phyloP scores from a whole-genome alignment of 208 protist species.

The Wallacemonas sp. region DNA sequence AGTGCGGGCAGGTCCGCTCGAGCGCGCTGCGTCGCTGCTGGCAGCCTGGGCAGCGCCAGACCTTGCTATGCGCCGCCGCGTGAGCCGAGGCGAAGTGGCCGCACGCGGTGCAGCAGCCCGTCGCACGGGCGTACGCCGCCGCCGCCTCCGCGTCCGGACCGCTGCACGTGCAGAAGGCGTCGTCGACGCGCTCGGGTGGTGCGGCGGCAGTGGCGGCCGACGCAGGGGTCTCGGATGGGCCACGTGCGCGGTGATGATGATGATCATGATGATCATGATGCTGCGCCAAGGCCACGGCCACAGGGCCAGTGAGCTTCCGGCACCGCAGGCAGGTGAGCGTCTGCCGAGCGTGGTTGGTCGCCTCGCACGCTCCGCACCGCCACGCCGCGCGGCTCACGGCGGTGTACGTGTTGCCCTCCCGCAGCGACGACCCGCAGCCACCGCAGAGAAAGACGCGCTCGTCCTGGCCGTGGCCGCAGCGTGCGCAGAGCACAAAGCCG shows the following conservation, averaged over 20 bases:
- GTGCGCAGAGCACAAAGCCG: slow-evolving; percentile 62
- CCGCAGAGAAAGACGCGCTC: slow-evolving; percentile 67
- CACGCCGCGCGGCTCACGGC: slow-evolving; percentile 68
- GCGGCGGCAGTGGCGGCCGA: too few relatives aligned
- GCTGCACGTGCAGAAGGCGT: slow-evolving; percentile 1
- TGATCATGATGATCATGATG: too few relatives aligned
- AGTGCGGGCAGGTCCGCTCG: slow-evolving; percentile 72
- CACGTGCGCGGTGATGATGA: too few relatives aligned
- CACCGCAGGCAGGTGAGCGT: slow-evolving; percentile 71
- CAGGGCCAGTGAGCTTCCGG: slow-evolving; percentile 45
- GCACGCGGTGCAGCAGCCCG: slow-evolving; percentile 60
- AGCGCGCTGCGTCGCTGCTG: slow-evolving; percentile 66
- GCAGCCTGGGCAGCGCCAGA: slow-evolving; percentile 80
- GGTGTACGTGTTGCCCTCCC: slow-evolving; percentile 20
- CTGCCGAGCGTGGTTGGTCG: slow-evolving; percentile 74
- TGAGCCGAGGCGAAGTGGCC: slow-evolving; percentile 50
- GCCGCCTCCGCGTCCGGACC: not conserved
- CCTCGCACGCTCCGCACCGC: slow-evolving; percentile 55
- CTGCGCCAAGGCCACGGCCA: not conserved
- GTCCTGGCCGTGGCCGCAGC: slow-evolving; percentile 78
- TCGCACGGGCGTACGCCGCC: slow-evolving; percentile 20
- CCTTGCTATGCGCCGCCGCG: slow-evolving; percentile 34
- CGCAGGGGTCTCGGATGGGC: too few relatives aligned
- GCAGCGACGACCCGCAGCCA: slow-evolving; percentile 52
- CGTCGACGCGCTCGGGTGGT: not conserved